Conservation (phyloP, 768 basidiomycete genomes). For the Mycena alexandri region DNA sequence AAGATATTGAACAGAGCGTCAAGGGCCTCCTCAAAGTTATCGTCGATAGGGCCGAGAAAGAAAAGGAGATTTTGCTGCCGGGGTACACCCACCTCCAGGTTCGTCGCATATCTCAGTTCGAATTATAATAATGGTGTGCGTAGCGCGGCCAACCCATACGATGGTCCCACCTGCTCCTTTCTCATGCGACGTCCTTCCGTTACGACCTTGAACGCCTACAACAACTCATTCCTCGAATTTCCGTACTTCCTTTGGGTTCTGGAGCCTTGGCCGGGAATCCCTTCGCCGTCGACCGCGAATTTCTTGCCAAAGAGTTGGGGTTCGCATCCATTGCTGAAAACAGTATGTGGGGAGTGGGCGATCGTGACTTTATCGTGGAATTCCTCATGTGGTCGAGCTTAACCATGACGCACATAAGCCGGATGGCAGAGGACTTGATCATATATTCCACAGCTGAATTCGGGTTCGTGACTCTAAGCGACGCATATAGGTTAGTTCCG, state of each 20-base stretch:
- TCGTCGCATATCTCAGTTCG: conserved; percentile 32
- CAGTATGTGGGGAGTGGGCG: conserved; percentile 96
- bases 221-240: conserved; percentile 89
- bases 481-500: conserved; percentile 88
- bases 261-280: conserved; percentile 98
- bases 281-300: conserved; percentile 93
- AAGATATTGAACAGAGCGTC: conserved; percentile 74
- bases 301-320: conserved; percentile 90
- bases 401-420: conserved; percentile 93
- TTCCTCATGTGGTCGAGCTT: conserved; percentile 97
- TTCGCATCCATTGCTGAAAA: conserved; percentile 93
- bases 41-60: conserved; percentile 93
- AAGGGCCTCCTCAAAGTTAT: conserved; percentile 88
- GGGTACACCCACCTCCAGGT: conserved; percentile 99
- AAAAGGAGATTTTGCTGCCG: conserved; percentile 90
- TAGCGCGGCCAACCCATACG: conserved; percentile 98
- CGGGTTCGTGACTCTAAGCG: conserved; percentile 94
- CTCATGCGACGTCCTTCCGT: conserved; percentile 94
- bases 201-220: conserved; percentile 88
- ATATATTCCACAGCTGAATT: conserved; percentile 98
- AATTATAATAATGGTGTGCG: conserved; percentile 1
- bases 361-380: conserved; percentile 97
- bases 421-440: conserved; percentile 96
- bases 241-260: conserved; percentile 92
- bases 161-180: conserved; percentile 97